These are phyloP conservation scores for Irpex lacteus DNA, from an alignment of 1,284 basidiomycete genomes.

Conservation along the genomic window DNA sequence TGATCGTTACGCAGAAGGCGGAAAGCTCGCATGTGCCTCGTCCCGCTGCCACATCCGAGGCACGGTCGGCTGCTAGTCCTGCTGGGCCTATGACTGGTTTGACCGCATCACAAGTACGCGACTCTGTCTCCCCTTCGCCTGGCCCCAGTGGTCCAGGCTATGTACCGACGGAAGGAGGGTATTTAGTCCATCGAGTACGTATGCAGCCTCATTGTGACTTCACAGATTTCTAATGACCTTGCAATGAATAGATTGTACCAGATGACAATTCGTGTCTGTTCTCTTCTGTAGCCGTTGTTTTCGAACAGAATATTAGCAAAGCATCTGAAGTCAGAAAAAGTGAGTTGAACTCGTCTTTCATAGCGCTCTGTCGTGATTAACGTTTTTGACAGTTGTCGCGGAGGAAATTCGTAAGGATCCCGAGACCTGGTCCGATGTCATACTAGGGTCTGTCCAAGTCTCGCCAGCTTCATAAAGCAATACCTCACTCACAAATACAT, in stretches of 20 bases:
- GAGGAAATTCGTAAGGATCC: slow-evolving; percentile 73
- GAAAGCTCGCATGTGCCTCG: slow-evolving; percentile 21
- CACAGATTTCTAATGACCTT: neutral
- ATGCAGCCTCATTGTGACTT: neutral
- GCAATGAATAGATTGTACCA: slow-evolving; percentile 68
- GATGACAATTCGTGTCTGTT: slow-evolving; percentile 95
- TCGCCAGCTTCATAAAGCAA: neutral
- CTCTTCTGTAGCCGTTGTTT: slow-evolving; percentile 79
- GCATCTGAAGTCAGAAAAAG: slow-evolving; percentile 65
- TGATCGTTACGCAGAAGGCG: slow-evolving; percentile 66
- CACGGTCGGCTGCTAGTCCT: slow-evolving; percentile 8
- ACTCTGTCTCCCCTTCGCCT: slow-evolving; percentile 15
- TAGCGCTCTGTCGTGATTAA: neutral
- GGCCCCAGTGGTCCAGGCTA: slow-evolving; percentile 45
- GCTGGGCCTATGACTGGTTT: slow-evolving; percentile 24
- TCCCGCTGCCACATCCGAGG: slow-evolving; percentile 12
- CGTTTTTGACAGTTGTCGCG: slow-evolving; percentile 65
- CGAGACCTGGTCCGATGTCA: slow-evolving; percentile 75
- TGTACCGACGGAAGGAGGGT: slow-evolving; percentile 58
- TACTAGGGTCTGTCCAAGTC: slow-evolving; percentile 65
- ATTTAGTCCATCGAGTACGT: slow-evolving; percentile 68
- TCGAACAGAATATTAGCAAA: slow-evolving; percentile 75
- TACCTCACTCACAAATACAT: neutral
- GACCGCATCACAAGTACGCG: slow-evolving; percentile 23
- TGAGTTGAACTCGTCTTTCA: slow-evolving; percentile 30